Base-by-base conservation (phyloP, 2,329 filamentous ascomycete genomes). In the Microdochium paspali region DNA sequence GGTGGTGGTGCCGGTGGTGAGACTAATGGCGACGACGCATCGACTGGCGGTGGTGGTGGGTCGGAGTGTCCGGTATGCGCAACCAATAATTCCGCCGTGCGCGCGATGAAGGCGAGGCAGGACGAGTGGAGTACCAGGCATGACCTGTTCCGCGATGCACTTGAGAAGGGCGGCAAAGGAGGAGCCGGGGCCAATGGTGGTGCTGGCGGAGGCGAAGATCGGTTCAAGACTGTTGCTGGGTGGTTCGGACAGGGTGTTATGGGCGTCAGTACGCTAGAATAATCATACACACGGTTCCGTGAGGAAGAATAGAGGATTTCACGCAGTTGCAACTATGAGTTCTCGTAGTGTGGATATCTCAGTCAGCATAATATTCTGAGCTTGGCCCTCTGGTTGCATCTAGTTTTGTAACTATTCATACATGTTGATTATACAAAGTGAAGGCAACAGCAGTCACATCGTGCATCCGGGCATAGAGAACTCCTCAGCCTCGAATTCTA, bases 191-290 rank as follows among this genome's bases (percentile, higher is more conserved):
- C n/a, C n/a, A n/a, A n/a, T n/a, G n/a, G n/a, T 20, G 20, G 15
- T 21, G 45, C 15, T 7, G 45, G 30, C 2, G 18, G 28, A 72
- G 88, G 86, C 47, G 81, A 82, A 32, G 90, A 95, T 65, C 77
- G 87, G 46, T 96, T 97, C 64, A 86, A 80, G n/a, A 91, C 89
- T 2, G 79, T 97, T 48, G 88, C 89, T 50, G 89, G 95, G 61
- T 98, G 93, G 80, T 97, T 95, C 72, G 91, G 90, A 1, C 73
- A 90, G 49, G 91, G 93, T 1, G 90, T 97, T 3, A 95, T 97
- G 90, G 35, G 35, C 35, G 35, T 40, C 35, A 40, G 35, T 20
- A 40, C 35, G 18, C 35, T 40, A 3, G 35, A 40, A 12, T 40
- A 20, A 6, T 21, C 9, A 23, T 12, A 12, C n/a, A 9, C 12